Percentiles rank a stretch among this genome's conserved stretches.
These are phyloP conservation scores for Diplotaxis tenuifolia DNA, from an alignment of 345 rosid species.

Conservation along the genomic window DNA sequence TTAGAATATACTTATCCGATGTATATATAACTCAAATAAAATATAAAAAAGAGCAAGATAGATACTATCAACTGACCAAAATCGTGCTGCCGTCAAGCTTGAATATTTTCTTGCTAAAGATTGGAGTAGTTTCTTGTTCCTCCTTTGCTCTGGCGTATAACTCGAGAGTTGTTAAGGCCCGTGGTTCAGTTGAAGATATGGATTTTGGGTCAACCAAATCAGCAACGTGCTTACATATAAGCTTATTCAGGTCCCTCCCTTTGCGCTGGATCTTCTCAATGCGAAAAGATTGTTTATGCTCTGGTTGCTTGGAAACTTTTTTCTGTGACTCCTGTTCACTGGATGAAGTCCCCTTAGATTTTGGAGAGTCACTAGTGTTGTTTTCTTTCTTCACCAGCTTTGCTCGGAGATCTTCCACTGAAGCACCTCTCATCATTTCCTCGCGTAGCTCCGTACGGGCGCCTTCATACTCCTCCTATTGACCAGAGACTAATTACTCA, in stretches of 20 bases:
- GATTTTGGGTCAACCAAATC: conserved; percentile 40
- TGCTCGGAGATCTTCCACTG: conserved; percentile 69
- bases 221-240: conserved; percentile 51
- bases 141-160: conserved; percentile 58
- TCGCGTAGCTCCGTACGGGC: conserved; percentile 85
- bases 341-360: conserved; percentile 43
- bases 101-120: conserved; percentile 62
- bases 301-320: conserved; percentile 40
- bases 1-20: conserved; percentile 22
- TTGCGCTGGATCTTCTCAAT: conserved; percentile 72
- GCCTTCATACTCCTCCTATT: conserved; percentile 87
- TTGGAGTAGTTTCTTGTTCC: conserved; percentile 47
- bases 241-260: conserved; percentile 63
- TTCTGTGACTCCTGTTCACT: conserved; percentile 46
- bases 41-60: conserved; percentile 4
- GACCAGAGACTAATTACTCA: conserved; percentile 16
- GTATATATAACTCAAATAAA: neutral
- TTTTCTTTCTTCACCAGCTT: conserved; percentile 56
- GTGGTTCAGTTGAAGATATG: conserved; percentile 44
- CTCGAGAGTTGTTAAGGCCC: conserved; percentile 59
- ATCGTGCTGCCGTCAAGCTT: conserved; percentile 67
- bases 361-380: conserved; percentile 41
- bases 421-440: conserved; percentile 75
- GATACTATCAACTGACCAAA: conserved; percentile 59
- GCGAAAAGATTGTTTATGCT: conserved; percentile 41